Evolutionary conservation across 352 stramenopile species (phyloP).

Genomic region (Globisporangium radiosum): DNA sequence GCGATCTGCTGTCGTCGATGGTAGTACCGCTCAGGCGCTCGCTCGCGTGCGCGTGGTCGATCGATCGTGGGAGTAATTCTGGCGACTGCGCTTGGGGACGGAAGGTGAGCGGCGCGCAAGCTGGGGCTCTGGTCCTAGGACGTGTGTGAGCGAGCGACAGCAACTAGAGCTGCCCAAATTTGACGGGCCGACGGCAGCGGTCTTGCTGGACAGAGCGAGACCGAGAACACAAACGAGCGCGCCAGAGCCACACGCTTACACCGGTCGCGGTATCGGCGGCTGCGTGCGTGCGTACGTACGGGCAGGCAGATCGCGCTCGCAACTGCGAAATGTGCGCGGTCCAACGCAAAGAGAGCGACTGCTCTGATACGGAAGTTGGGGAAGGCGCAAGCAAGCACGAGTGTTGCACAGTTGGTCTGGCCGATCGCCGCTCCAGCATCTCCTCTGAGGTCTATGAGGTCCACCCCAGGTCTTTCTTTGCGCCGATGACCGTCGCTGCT

Average conservation of each 20-base stretch:
- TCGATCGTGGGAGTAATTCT: no score
- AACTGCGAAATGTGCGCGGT: not conserved
- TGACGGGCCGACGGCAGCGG: not conserved
- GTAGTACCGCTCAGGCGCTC: no score
- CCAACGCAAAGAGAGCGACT: not conserved
- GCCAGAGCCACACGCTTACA: not conserved
- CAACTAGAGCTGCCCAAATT: not conserved
- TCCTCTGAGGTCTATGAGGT: constrained; percentile 5
- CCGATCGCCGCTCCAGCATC: not conserved
- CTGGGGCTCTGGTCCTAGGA: not conserved
- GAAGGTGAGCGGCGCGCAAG: no score
- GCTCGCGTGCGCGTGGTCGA: no score
- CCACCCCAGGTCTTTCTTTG: constrained; percentile 7
- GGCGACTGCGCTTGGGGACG: no score
- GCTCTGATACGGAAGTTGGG: not conserved
- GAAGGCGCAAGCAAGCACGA: not conserved
- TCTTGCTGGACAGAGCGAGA: not conserved
- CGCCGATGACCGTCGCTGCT: not conserved
- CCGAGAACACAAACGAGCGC: not conserved
- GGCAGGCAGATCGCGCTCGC: not conserved
- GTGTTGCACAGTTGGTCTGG: not conserved
- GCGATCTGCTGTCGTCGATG: not conserved
- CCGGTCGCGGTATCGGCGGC: not conserved
- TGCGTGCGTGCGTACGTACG: not conserved
- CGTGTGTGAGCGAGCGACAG: not conserved